Evolutionary conservation across 2,329 filamentous ascomycete genomes (phyloP).

Genomic region (Fusarium tricinctum): DNA sequence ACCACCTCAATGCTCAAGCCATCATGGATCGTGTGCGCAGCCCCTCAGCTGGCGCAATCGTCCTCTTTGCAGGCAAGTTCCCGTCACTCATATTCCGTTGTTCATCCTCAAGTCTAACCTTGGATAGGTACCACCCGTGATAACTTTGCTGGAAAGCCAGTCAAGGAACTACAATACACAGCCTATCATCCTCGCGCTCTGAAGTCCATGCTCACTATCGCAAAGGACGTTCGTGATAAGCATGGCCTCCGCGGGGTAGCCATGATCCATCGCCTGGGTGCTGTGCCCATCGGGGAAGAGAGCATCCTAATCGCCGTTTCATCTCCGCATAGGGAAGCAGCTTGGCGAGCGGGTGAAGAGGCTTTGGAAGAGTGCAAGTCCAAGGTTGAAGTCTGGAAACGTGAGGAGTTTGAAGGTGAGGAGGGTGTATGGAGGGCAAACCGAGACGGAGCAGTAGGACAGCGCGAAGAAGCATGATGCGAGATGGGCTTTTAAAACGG

Average conservation of each 20-base stretch:
- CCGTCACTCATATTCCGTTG: background rate
- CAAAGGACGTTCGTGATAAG: slow-evolving; percentile 66
- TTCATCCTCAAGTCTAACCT: slow-evolving; percentile 11
- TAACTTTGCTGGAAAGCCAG: slow-evolving; percentile 77
- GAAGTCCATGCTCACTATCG: slow-evolving; percentile 76
- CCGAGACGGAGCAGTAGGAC: slow-evolving; percentile 76
- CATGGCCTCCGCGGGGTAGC: slow-evolving; percentile 80
- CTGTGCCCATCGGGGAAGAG: slow-evolving; percentile 91
- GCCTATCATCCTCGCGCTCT: slow-evolving; percentile 80
- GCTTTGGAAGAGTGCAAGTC: slow-evolving; percentile 89
- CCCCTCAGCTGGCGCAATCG: slow-evolving; percentile 80
- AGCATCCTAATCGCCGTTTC: slow-evolving; percentile 92
- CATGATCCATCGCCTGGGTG: slow-evolving; percentile 86
- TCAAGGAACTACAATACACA: slow-evolving; percentile 81
- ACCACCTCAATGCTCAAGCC: slow-evolving; percentile 68
- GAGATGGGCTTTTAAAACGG: background rate
- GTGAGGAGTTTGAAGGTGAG: slow-evolving; percentile 85
- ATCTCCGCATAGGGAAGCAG: slow-evolving; percentile 83
- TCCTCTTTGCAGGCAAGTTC: slow-evolving; percentile 77
- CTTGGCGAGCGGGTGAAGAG: slow-evolving; percentile 91
- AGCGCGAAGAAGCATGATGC: slow-evolving; percentile 55
- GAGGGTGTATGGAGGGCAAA: slow-evolving; percentile 91
- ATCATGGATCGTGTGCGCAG: slow-evolving; percentile 78
- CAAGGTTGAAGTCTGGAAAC: slow-evolving; percentile 94
- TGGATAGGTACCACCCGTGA: slow-evolving; percentile 78